A percentile compares a stretch with the other conserved stretches of the same genome.
Conservation (phyloP, 2,329 filamentous ascomycete genomes). For the Sclerotinia borealis region DNA sequence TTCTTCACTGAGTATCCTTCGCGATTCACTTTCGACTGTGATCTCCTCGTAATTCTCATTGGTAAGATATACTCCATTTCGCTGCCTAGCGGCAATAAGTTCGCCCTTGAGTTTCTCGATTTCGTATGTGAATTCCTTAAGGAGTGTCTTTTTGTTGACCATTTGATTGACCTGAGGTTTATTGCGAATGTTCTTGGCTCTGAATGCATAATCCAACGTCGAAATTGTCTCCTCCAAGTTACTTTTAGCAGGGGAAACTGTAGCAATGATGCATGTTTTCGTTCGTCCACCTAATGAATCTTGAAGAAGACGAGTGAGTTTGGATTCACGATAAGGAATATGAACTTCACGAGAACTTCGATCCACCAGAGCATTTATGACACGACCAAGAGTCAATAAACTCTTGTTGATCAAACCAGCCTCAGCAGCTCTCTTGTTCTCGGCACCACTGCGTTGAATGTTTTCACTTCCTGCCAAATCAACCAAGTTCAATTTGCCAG, state of each 20-base stretch:
- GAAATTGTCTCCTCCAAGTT: slow-evolving; percentile 98
- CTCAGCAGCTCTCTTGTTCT: slow-evolving; percentile 95
- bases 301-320: slow-evolving; percentile 88
- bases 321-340: slow-evolving; percentile 90
- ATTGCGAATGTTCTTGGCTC: slow-evolving; percentile 97
- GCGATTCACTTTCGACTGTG: slow-evolving; percentile 84
- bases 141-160: slow-evolving; percentile 85
- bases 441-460: slow-evolving; percentile 91
- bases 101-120: slow-evolving; percentile 95
- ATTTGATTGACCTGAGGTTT: slow-evolving; percentile 92
- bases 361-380: slow-evolving; percentile 96
- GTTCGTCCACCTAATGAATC: slow-evolving; percentile 93
- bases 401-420: slow-evolving; percentile 98
- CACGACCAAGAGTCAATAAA: slow-evolving; percentile 84
- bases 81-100: slow-evolving; percentile 82
- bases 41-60: slow-evolving; percentile 87
- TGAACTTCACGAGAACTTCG: slow-evolving; percentile 57
- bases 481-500: slow-evolving; percentile 92
- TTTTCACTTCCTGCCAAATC: slow-evolving; percentile 97
- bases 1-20: slow-evolving; percentile 85
- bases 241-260: slow-evolving; percentile 86
- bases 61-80: slow-evolving; percentile 91
- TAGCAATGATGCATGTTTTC: slow-evolving; percentile 98
- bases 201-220: slow-evolving; percentile 94
- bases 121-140: slow-evolving; percentile 84